phyloP scores from a whole-genome alignment of 176 grass and related monocot species.

The Elaeis guineensis region DNA sequence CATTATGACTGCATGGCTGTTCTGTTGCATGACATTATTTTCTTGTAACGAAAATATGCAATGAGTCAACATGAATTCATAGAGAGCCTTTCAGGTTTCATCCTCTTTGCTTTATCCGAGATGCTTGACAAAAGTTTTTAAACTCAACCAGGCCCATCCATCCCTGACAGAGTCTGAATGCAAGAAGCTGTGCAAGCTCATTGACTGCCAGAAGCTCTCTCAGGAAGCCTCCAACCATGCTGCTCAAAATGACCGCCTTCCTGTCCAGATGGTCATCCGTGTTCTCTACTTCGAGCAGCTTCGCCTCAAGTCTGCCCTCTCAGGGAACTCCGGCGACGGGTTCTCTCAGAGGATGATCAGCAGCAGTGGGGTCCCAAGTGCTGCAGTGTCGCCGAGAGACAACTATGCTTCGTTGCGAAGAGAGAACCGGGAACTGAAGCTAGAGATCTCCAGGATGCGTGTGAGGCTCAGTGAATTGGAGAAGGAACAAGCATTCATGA shows the following conservation, averaged over 20 bases:
- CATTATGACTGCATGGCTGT: too few species aligned
- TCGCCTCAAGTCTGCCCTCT: slow-evolving; percentile 32
- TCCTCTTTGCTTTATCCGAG: background rate
- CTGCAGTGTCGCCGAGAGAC: slow-evolving; percentile 17
- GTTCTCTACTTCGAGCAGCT: slow-evolving; percentile 39
- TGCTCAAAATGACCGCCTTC: slow-evolving; percentile 39
- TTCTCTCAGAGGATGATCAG: slow-evolving; percentile 19
- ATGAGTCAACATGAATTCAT: background rate
- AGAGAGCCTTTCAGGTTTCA: background rate
- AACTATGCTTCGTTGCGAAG: slow-evolving; percentile 19
- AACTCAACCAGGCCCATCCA: slow-evolving; percentile 51
- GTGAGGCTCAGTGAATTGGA: slow-evolving; percentile 25
- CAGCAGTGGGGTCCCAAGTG: slow-evolving; percentile 13
- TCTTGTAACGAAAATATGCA: too few species aligned
- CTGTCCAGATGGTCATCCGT: slow-evolving; percentile 33
- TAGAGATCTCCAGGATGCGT: slow-evolving; percentile 21
- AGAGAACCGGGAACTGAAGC: slow-evolving; percentile 23
- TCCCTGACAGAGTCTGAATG: slow-evolving; percentile 85
- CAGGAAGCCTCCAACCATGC: slow-evolving; percentile 43
- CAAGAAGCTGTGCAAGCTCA: slow-evolving; percentile 43
- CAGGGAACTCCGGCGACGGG: slow-evolving; percentile 10
- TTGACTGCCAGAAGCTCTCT: slow-evolving; percentile 46
- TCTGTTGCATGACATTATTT: too few species aligned
- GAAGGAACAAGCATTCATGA: slow-evolving; percentile 27
- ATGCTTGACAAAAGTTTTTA: background rate